Base-by-base conservation (phyloP, 2,329 filamentous ascomycete species). In the Sporothrix globosa region DNA sequence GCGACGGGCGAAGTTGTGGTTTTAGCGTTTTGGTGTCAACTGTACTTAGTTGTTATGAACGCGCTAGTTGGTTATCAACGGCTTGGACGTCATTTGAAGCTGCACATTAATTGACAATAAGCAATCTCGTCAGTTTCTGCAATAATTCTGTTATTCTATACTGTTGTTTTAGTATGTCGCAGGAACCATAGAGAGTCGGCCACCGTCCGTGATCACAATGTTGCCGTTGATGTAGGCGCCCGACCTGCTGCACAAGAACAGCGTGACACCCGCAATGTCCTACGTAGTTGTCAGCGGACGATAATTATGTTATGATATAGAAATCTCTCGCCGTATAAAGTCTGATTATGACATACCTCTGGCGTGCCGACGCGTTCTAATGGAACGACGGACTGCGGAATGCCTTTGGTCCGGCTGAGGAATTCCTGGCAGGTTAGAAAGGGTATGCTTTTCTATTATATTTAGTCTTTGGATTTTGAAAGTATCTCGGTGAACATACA, bases 151-250 rank as follows among this genome's bases (percentile, higher is more conserved):
- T 34, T 34, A 46, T 14, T 17, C 13, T 24, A 52, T 9, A 52
- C 9, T 24, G 50, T 52, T 21, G 50, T 21, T 24, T 39, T 68
- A 68, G 17, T 56, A 56, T 13, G 66, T 54, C 14, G 34, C 52
- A 11, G 66, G 66, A 21, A 68, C n/a, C 30, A 68, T 46, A 9
- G 50, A 56, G 30, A 68, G 52, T 3, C 66, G 30, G 21, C 66
- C 66, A 4, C 66, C 66, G 11, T 68, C 66, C 2, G 50, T 68
- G 34, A 68, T 30, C 21, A 68, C 13, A 19, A 68, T 39, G 52
- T 56, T 68, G 52, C 67, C 53, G 52, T 68, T 68, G 21, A 58
- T 30, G 41, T 68, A 68, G 21, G 53, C 52, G 24, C 67, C 67
- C 7, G 67, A 54, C 21, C 67, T 41, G n/a, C 52, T 58, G 24